phyloP scores from a whole-genome alignment of 140 eudicot species.

The Erigeron philadelphicus region DNA sequence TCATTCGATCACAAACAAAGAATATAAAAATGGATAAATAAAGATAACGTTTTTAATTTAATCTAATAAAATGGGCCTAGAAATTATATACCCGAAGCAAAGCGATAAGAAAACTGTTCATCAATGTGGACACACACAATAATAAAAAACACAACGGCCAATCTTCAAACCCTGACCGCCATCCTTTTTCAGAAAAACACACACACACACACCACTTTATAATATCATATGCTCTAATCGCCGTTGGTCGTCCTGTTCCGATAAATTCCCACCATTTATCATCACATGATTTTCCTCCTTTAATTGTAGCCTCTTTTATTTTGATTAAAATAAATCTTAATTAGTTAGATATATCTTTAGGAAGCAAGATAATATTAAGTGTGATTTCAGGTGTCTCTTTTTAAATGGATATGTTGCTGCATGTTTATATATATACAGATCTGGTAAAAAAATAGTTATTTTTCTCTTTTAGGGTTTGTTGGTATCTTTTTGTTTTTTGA shows the following conservation, averaged over 20 bases:
- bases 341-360: background rate
- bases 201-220: background rate
- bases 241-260: slow-evolving; percentile 1
- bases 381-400: background rate
- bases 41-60: slow-evolving; percentile 15
- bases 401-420: slow-evolving; percentile 22
- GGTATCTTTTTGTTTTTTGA: background rate
- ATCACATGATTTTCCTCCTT: background rate
- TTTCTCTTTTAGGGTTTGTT: slow-evolving; percentile 21
- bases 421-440: slow-evolving; percentile 30
- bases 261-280: slow-evolving; percentile 13
- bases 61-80: slow-evolving; percentile 18
- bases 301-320: too few species aligned
- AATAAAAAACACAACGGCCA: background rate
- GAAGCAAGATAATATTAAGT: too few species aligned
- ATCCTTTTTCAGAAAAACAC: slow-evolving; percentile 24
- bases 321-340: background rate
- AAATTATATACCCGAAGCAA: slow-evolving; percentile 18
- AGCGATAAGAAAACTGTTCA: slow-evolving; percentile 26
- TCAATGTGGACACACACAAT: slow-evolving; percentile 24
- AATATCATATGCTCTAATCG: slow-evolving; percentile 8
- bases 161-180: slow-evolving; percentile 36
- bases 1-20: slow-evolving; percentile 16
- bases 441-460: slow-evolving; percentile 18
- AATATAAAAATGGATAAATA: background rate